phyloP scores from a whole-genome alignment of 768 basidiomycete species.

The Mycena polygramma region DNA sequence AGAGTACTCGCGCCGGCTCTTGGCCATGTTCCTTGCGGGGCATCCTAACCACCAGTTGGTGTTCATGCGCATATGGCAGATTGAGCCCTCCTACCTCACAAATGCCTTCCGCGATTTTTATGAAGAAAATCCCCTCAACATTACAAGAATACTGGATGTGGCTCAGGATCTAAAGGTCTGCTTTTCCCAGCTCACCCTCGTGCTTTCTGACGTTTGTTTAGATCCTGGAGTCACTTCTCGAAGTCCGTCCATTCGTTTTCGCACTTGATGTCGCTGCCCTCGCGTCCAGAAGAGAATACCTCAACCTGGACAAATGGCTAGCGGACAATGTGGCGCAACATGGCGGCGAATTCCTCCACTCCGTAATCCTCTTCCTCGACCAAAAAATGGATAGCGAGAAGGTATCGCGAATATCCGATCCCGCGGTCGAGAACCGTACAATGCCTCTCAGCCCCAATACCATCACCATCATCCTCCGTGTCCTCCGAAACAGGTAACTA shows the following conservation, averaged over 20 bases:
- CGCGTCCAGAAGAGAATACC: conserved; percentile 92
- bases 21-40: conserved; percentile 91
- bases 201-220: conserved; percentile 44
- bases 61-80: conserved; percentile 97
- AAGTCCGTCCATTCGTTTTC: conserved; percentile 89
- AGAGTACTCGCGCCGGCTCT: conserved; percentile 88
- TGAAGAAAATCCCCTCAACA: conserved; percentile 91
- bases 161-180: conserved; percentile 93
- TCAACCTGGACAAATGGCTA: conserved; percentile 98
- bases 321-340: conserved; percentile 87
- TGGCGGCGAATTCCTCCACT: conserved; percentile 87
- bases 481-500: conserved; percentile 70
- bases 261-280: conserved; percentile 95
- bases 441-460: conserved; percentile 91
- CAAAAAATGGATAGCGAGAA: conserved; percentile 95
- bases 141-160: conserved; percentile 94
- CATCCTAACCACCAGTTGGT: conserved; percentile 97
- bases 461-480: conserved; percentile 92
- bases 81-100: conserved; percentile 87
- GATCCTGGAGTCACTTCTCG: conserved; percentile 94
- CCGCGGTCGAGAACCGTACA: conserved; percentile 81
- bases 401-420: conserved; percentile 78
- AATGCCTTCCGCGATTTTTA: conserved; percentile 94
- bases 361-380: conserved; percentile 90
- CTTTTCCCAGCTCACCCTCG: conserved; percentile 11